Conservation (phyloP, 352 stramenopile species). For the Halophytophthora batemanensis region DNA sequence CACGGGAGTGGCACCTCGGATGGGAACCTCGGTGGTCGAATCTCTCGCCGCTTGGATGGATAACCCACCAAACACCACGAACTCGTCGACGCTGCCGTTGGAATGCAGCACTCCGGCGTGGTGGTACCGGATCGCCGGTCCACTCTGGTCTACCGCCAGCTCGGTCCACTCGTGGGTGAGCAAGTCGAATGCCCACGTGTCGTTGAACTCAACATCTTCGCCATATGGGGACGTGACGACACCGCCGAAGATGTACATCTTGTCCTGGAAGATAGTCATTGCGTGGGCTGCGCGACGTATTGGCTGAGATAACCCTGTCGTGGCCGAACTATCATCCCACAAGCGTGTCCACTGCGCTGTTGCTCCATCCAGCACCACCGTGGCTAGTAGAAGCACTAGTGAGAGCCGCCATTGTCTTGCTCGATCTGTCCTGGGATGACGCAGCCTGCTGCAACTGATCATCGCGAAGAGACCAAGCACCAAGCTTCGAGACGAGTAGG, state of each 20-base stretch:
- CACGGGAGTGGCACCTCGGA: slow-evolving; percentile 21
- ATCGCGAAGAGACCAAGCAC: background rate
- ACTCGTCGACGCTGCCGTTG: slow-evolving; percentile 38
- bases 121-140: slow-evolving; percentile 43
- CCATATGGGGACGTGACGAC: slow-evolving; percentile 31
- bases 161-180: slow-evolving; percentile 29
- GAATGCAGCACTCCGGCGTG: slow-evolving; percentile 36
- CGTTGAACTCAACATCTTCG: slow-evolving; percentile 61
- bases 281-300: slow-evolving; percentile 55
- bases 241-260: slow-evolving; percentile 63
- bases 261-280: slow-evolving; percentile 41
- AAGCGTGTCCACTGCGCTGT: slow-evolving; percentile 52
- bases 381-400: background rate
- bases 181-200: slow-evolving; percentile 70
- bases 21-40: background rate
- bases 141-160: slow-evolving; percentile 13
- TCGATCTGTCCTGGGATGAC: background rate
- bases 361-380: background rate
- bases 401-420: background rate
- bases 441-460: background rate
- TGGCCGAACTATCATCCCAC: slow-evolving; percentile 27
- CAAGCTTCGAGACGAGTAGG: no score
- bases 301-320: slow-evolving; percentile 20
- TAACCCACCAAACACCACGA: slow-evolving; percentile 52
- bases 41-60: slow-evolving; percentile 27